Conservation (phyloP, 441 rosid genomes). For the Populus trichocarpa region DNA sequence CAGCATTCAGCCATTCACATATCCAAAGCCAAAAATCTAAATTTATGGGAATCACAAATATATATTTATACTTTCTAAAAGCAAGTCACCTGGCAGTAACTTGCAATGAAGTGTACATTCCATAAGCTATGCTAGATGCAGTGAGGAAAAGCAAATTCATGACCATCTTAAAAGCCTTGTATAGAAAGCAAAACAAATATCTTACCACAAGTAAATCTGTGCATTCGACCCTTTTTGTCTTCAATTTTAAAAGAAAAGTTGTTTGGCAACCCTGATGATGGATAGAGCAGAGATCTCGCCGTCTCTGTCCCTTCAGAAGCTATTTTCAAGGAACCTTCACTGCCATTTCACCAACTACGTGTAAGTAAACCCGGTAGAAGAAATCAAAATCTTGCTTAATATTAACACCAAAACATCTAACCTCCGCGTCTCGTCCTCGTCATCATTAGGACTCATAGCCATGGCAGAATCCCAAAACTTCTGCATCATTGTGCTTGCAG, state of each 20-base stretch:
- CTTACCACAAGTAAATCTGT: constrained; percentile 87
- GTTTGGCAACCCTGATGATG: constrained; percentile 38
- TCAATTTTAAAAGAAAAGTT: constrained; percentile 79
- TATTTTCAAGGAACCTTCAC: constrained; percentile 79
- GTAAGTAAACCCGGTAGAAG: constrained; percentile 9
- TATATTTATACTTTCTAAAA: background rate
- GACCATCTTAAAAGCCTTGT: background rate
- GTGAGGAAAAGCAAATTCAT: background rate
- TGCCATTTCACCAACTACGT: constrained; percentile 30
- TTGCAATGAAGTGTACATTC: background rate
- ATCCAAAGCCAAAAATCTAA: background rate
- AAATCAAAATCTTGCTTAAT: constrained; percentile 10
- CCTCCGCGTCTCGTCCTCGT: constrained; percentile 85
- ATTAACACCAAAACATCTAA: constrained; percentile 20
- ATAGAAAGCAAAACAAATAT: constrained; percentile 3
- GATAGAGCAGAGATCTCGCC: constrained; percentile 53
- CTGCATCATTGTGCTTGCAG: constrained; percentile 83
- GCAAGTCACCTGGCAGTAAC: background rate
- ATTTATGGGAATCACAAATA: background rate
- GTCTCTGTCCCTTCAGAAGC: constrained; percentile 72
- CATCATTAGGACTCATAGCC: constrained; percentile 69
- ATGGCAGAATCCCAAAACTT: constrained; percentile 99
- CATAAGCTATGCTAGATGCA: background rate
- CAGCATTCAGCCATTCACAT: background rate
- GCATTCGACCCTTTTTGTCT: constrained; percentile 82